A percentile compares a stretch with the other conserved stretches of the same genome.
Evolutionary conservation across 192 early-diverging fungal genomes (phyloP).

Genomic region (Geosiphon pyriformis): DNA sequence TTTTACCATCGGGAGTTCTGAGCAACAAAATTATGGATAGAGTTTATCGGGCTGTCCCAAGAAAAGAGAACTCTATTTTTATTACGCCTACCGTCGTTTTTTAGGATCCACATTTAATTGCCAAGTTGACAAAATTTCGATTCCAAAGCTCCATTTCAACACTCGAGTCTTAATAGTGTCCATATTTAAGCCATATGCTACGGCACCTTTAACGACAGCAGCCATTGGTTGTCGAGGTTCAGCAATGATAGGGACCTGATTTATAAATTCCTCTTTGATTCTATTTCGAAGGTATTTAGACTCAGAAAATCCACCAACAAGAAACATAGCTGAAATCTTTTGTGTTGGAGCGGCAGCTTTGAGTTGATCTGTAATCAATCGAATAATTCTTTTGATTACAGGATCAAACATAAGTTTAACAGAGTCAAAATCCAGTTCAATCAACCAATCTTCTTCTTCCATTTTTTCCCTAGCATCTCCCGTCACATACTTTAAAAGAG

Average conservation of each 20-base stretch:
- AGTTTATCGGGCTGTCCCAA: neutral
- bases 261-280: conserved; percentile 46
- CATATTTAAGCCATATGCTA: conserved; percentile 38
- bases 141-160: conserved; percentile 18
- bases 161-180: neutral
- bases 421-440: neutral
- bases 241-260: conserved; percentile 39
- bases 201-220: conserved; percentile 51
- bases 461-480: neutral
- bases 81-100: neutral
- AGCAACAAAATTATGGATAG: neutral
- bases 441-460: neutral
- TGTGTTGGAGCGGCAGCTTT: conserved; percentile 34
- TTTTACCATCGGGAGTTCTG: conserved; percentile 4
- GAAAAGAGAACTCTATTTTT: neutral
- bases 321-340: conserved; percentile 42
- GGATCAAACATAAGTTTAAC: conserved; percentile 44
- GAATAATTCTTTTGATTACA: conserved; percentile 45
- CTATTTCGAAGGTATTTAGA: conserved; percentile 52
- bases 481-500: conserved; percentile 5
- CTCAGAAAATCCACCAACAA: conserved; percentile 53
- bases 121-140: neutral
- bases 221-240: conserved; percentile 48
- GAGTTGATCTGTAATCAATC: conserved; percentile 47
- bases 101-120: neutral